phyloP scores from a whole-genome alignment of 2,329 filamentous ascomycete genomes.

The Fusarium xyrophilum region DNA sequence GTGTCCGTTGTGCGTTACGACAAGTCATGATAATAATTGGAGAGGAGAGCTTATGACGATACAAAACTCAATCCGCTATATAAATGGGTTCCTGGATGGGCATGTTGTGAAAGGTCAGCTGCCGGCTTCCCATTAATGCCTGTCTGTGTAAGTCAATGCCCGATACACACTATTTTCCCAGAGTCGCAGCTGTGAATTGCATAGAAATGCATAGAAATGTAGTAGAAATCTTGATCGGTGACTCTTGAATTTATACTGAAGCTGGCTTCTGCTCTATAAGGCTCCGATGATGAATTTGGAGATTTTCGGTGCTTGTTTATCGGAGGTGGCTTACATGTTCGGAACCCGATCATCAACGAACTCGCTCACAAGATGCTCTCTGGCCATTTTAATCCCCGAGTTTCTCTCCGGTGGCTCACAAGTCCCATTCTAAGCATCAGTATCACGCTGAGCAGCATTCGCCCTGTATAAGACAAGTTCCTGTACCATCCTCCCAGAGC shows the following conservation, averaged over 20 bases:
- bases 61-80: not conserved
- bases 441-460: fast-evolving
- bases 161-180: not conserved
- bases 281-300: not conserved
- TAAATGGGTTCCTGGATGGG: not conserved
- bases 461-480: not conserved
- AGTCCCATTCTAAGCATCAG: not conserved
- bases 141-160: not conserved
- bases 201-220: not conserved
- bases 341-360: conserved; percentile 25
- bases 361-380: not conserved
- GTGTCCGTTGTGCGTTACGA: not conserved
- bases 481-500: not conserved
- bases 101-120: not conserved
- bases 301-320: not conserved
- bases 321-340: conserved; percentile 12
- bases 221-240: not conserved
- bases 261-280: not conserved
- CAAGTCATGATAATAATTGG: not conserved
- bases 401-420: not conserved
- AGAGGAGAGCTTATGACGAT: not conserved
- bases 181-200: not conserved
- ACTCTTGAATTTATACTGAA: not conserved
- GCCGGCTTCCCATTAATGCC: not conserved
- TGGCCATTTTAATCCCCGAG: not conserved